Percentiles rank a stretch among this genome's conserved stretches.
Evolutionary conservation across 176 grass and related monocot species (phyloP).

Genomic region (Phyllostachys edulis): DNA sequence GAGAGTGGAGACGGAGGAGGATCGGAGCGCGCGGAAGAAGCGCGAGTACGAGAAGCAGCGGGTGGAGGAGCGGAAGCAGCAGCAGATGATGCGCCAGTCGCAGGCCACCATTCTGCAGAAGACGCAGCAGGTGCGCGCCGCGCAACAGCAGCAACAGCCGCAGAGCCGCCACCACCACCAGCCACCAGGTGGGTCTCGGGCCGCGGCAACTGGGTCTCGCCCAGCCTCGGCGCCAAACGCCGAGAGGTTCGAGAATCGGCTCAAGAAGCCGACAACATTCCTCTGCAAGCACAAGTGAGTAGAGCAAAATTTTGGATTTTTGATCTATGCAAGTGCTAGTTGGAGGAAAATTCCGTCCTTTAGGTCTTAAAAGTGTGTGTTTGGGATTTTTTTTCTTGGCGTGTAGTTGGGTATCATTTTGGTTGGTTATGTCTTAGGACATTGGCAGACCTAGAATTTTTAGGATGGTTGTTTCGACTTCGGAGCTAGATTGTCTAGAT

Average conservation of each 20-base stretch:
- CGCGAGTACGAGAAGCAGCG: constrained; percentile 88
- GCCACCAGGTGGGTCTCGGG: constrained; percentile 23
- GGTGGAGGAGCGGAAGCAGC: constrained; percentile 66
- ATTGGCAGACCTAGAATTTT: too few relatives aligned
- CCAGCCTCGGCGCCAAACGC: constrained; percentile 32
- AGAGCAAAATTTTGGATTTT: not conserved
- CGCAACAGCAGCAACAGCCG: constrained; percentile 32
- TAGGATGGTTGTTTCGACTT: too few relatives aligned
- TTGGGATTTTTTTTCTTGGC: too few relatives aligned
- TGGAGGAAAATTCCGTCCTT: not conserved
- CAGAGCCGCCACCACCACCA: constrained; percentile 43
- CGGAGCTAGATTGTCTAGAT: too few relatives aligned
- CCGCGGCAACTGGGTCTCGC: constrained; percentile 28
- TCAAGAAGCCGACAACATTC: constrained; percentile 95
- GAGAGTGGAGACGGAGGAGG: constrained; percentile 73
- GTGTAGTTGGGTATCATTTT: constrained; percentile 11
- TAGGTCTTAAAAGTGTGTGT: not conserved
- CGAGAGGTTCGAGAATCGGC: constrained; percentile 77
- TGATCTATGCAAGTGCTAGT: not conserved
- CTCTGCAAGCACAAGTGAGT: constrained; percentile 82
- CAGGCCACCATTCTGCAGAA: constrained; percentile 87
- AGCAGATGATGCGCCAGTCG: constrained; percentile 69
- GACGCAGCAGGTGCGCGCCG: constrained; percentile 46
- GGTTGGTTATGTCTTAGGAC: not conserved
- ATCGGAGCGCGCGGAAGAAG: constrained; percentile 65